Base-by-base conservation (phyloP, 176 grass and related monocot genomes). In the Secale cereale region DNA sequence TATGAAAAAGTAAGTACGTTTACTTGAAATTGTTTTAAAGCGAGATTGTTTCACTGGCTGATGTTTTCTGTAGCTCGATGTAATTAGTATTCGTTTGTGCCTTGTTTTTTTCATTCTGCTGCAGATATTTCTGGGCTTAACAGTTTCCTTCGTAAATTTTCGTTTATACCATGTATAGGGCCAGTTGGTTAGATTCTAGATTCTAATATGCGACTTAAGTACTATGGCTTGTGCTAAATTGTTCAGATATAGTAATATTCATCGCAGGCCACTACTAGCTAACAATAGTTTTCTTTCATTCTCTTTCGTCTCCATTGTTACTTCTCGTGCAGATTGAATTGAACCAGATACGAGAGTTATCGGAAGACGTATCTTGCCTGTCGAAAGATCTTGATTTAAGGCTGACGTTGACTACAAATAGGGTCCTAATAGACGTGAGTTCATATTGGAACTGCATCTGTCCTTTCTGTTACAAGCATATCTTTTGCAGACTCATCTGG, bases 331-430 rank as follows among this genome's bases (percentile, higher is more conserved):
- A 97, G 92, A 61, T 90, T 72, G 83, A 92, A 89, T 54, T 65
- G 36, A 92, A 90, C 37, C 88, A 79, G 83, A 23, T 91, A 56
- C 74, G 88, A 0, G 70, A 92, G 8, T 88, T 97, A 67, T 90
- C 94, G 75, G 86, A 83, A 85, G 94, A 94, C 43, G 70, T 94
- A 83, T 94, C 92, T 14, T 97, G 90, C 74, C 61, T 94, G 36
- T 81, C 46, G 45, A 94, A 92, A 82, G 80, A 87, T 83, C 64
- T 90, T 12, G 90, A 97, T 83, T 65, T 97, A 46, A 88, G 92
- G 87, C 80, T 97, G 92, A 52, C 91, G 86, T 77, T 92, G 6
- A 33, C 3, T 68, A 85, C 78, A n/a, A 92, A 90, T 72, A 88
- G 83, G 61, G 17, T 76, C 57, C 65, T 87, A 29, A 75, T 92